phyloP scores from a whole-genome alignment of 2,329 filamentous ascomycete species.

The Ophiocordyceps australis region DNA sequence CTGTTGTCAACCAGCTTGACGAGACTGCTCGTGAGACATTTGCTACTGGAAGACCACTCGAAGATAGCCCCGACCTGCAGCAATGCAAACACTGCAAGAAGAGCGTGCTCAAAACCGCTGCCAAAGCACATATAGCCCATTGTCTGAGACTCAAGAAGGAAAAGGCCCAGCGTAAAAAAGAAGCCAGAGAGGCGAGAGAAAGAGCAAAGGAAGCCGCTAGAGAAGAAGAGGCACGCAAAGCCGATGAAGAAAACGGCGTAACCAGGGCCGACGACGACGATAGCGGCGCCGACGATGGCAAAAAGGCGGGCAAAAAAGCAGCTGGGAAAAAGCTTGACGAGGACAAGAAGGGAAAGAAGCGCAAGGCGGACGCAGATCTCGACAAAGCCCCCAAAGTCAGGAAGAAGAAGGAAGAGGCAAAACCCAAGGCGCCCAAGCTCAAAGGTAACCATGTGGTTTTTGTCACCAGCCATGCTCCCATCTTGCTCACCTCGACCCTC shows the following conservation, averaged over 20 bases:
- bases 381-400: conserved; percentile 75
- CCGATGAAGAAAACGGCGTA: conserved; percentile 26
- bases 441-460: conserved; percentile 36
- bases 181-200: conserved; percentile 52
- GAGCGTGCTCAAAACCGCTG: conserved; percentile 56
- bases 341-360: conserved; percentile 56
- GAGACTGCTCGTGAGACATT: conserved; percentile 64
- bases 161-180: conserved; percentile 61
- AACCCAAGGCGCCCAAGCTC: conserved; percentile 65
- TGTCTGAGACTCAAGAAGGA: conserved; percentile 76
- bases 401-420: conserved; percentile 89
- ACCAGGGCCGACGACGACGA: conserved; percentile 31
- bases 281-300: conserved; percentile 26
- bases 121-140: conserved; percentile 62
- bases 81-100: conserved; percentile 93
- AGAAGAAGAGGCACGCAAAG: conserved; percentile 34
- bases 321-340: conserved; percentile 50
- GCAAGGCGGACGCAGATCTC: conserved; percentile 57
- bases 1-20: conserved; percentile 51
- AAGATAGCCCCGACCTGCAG: conserved; percentile 62
- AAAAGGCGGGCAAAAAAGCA: conserved; percentile 39
- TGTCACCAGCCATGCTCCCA: neutral
- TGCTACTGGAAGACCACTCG: conserved; percentile 60
- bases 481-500: neutral
- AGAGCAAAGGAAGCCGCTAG: conserved; percentile 43